A percentile compares a stretch with the other conserved stretches of the same genome.
Conservation (phyloP, 163 green algal genomes). For the Chlamydomonas reinhardtii region DNA sequence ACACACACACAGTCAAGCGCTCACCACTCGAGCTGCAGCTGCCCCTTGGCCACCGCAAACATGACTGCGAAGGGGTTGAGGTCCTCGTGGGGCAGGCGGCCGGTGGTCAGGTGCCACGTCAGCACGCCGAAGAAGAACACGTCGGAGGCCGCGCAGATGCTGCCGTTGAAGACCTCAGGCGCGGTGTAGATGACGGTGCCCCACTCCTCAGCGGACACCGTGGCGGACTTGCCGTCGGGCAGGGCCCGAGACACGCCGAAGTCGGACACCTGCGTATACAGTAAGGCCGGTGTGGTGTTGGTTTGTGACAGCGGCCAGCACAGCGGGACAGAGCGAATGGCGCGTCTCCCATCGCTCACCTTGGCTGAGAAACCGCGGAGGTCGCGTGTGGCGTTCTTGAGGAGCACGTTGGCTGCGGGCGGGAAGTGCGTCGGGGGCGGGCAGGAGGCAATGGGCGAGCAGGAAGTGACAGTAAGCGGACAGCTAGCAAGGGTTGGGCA, state of each 20-base stretch:
- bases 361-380: constrained; percentile 35
- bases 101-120: constrained; percentile 20
- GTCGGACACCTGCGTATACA: constrained; percentile 5
- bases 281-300: no score
- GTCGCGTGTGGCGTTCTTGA: constrained; percentile 37
- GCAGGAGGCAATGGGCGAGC: not conserved
- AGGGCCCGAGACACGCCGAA: constrained; percentile 24
- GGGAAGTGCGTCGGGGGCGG: not conserved
- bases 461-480: no score
- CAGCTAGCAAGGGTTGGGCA: no score
- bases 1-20: no score
- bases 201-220: constrained; percentile 7
- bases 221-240: not conserved
- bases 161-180: constrained; percentile 51
- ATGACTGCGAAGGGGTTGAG: constrained; percentile 53
- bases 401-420: constrained; percentile 43
- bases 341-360: not conserved
- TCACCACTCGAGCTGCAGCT: constrained; percentile 35
- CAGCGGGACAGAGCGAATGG: no score
- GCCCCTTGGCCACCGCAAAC: constrained; percentile 10
- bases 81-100: constrained; percentile 31
- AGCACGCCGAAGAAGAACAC: constrained; percentile 47
- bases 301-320: no score
- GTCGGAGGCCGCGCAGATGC: constrained; percentile 2
- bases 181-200: constrained; percentile 46